Percentiles rank a stretch among this genome's conserved stretches.
Conservation (phyloP, 352 stramenopile genomes). For the Phytopythium sindhum region DNA sequence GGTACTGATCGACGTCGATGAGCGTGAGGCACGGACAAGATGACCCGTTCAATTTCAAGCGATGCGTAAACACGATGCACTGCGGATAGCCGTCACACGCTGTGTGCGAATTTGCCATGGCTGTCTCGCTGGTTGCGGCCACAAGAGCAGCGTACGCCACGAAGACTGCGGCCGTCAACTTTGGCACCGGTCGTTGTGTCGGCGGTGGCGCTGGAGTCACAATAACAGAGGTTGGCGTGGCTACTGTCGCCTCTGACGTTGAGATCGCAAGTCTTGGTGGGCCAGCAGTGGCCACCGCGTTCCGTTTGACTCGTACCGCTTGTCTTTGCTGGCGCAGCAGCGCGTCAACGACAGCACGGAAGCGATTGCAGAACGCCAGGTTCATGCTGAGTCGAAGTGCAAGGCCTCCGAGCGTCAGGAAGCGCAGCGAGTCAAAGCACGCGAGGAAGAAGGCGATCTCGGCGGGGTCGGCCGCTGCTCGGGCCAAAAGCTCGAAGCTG, state of each 20-base stretch:
- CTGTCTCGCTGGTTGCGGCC: neutral
- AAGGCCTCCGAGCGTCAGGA: slow-evolving; percentile 18
- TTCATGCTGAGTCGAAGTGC: slow-evolving; percentile 24
- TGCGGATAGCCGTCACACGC: slow-evolving; percentile 1
- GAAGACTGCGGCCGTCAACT: slow-evolving; percentile 11
- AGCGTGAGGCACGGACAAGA: slow-evolving; percentile 22
- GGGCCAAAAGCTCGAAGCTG: slow-evolving; percentile 25
- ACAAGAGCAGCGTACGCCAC: neutral
- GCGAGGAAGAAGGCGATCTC: slow-evolving; percentile 23
- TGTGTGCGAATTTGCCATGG: neutral
- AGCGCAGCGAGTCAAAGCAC: slow-evolving; percentile 30
- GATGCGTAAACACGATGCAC: slow-evolving; percentile 11
- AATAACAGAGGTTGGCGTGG: neutral
- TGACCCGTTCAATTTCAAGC: neutral
- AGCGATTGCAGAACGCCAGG: slow-evolving; percentile 25
- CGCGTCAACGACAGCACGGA: slow-evolving; percentile 17
- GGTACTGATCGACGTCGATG: slow-evolving; percentile 18
- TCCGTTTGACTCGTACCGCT: neutral
- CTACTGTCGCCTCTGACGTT: neutral
- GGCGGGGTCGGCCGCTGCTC: slow-evolving; percentile 15
- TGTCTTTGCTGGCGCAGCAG: slow-evolving; percentile 7
- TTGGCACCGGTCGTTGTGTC: slow-evolving; percentile 13
- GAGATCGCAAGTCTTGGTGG: neutral
- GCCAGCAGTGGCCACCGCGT: neutral
- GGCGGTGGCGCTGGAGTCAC: neutral